Conservation (phyloP, 2,329 filamentous ascomycete genomes). For the Fusarium sp. region DNA sequence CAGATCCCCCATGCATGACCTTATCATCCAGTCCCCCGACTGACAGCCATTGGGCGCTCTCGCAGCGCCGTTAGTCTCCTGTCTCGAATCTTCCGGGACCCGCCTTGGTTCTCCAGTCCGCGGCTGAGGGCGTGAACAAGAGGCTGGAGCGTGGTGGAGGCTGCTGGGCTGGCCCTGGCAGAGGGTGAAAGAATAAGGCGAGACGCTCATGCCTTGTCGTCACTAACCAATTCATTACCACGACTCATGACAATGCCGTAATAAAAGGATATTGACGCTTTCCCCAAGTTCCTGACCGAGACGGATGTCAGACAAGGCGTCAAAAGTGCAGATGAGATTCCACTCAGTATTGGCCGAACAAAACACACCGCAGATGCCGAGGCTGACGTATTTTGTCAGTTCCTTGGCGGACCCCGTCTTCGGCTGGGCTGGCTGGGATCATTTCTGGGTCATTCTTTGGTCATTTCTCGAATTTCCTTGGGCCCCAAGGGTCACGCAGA, state of each 20-base stretch:
- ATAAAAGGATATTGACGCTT: background rate
- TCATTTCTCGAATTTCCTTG: conserved; percentile 27
- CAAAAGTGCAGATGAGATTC: background rate
- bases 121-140: conserved; percentile 20
- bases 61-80: conserved; percentile 21
- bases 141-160: conserved; percentile 28
- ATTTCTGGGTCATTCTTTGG: conserved; percentile 33
- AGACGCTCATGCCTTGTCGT: conserved; percentile 4
- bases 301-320: background rate
- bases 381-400: conserved; percentile 38
- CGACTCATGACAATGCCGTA: conserved; percentile 7
- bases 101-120: conserved; percentile 6
- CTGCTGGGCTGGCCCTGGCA: conserved; percentile 15
- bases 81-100: conserved; percentile 29
- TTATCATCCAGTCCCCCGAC: conserved; percentile 43
- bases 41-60: conserved; percentile 32
- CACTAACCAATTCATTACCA: background rate
- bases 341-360: background rate
- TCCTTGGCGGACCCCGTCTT: conserved; percentile 27
- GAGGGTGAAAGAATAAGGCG: conserved; percentile 29
- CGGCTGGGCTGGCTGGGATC: conserved; percentile 12
- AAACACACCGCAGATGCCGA: conserved; percentile 9
- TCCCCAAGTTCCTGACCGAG: background rate
- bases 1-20: conserved; percentile 50
- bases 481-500: background rate